Conservation (phyloP, 345 rosid genomes). For the Salix dunnii region DNA sequence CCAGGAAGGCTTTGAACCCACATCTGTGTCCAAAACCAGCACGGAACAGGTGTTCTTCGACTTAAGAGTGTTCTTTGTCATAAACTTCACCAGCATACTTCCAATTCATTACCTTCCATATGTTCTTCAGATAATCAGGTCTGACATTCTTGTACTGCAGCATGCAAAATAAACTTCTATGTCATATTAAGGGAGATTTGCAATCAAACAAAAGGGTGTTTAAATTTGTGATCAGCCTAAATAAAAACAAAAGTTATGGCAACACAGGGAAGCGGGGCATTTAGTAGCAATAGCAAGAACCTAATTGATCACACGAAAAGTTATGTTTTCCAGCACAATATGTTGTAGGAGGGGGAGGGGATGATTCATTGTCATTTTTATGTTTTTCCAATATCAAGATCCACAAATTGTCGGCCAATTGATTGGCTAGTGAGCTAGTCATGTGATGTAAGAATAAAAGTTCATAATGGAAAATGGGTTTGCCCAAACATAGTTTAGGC, state of each 20-base stretch:
- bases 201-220: background rate
- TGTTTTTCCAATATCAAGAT: background rate
- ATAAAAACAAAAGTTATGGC: background rate
- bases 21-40: background rate
- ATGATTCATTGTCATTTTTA: background rate
- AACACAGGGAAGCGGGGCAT: background rate
- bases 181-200: background rate
- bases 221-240: background rate
- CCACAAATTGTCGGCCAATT: background rate
- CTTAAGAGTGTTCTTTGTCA: conserved; percentile 50
- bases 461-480: background rate
- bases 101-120: conserved; percentile 95
- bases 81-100: conserved; percentile 68
- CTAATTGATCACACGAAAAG: background rate
- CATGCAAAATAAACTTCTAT: conserved; percentile 1
- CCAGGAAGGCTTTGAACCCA: background rate
- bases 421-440: background rate
- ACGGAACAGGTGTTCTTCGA: background rate
- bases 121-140: conserved; percentile 85
- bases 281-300: background rate
- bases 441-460: background rate
- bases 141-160: conserved; percentile 86
- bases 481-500: background rate
- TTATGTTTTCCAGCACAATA: background rate
- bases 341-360: background rate